Evolutionary conservation across 768 basidiomycete genomes (phyloP), one percentile per base, ranked within the genome.

Genomic region (Hydnomerulius pinastri): DNA sequence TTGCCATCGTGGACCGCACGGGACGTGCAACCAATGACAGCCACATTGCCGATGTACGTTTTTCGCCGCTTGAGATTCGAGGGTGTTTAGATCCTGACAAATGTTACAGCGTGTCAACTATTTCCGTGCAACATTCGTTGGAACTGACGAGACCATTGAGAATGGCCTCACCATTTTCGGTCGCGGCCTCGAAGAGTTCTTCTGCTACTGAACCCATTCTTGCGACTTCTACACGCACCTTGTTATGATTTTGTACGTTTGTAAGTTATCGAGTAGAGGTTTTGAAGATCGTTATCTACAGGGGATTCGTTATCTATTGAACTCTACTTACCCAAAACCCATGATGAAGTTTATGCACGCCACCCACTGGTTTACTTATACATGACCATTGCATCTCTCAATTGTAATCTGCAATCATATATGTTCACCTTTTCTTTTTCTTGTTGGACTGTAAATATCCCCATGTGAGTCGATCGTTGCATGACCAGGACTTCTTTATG

Each of bases 41-140:
- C 60, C 68, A 68, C 28, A 71, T 77, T n/a, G 68, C 69, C 41
- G 72, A 75, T 55, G 77, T 77, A 56, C 70, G 76, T 66, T 38
- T 12, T n/a, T 11, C 18, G 23, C 21, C 48, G 13, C 2, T 33
- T 37, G 23, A 28, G 20, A 13, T 10, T 41, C 30, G 18, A 15
- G 25, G 9, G 41, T 27, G 9, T 27, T 29, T 15, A 3, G 6
- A 33, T 15, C 7, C 1, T 4, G 5, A 21, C 37, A 53, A 4
- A 55, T 32, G 7, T 41, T 37, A 1, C 46, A 77, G 76, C 72
- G 72, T 18, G 56, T 74, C 42, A 72, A 76, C 58, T 73, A 67
- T 56, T 64, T 78, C 54, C 71, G 77, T 6, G 71, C 72, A 6
- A 75, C 79, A 10, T 81, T 78, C 51, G 78, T 77, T 8, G 79